phyloP scores from a whole-genome alignment of 352 stramenopile species.

The Albugo candida region DNA sequence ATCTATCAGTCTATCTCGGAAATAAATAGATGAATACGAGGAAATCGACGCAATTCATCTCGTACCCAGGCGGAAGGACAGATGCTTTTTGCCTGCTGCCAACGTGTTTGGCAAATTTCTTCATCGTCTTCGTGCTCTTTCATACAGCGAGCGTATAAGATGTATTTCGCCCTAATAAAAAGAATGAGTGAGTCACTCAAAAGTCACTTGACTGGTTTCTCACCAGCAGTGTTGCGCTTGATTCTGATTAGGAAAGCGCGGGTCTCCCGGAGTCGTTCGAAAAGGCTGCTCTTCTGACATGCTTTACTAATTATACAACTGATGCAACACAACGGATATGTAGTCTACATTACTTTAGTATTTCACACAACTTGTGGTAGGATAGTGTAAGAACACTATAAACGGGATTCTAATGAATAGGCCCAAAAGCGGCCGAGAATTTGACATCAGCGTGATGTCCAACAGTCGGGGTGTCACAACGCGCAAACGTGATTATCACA shows the following conservation, averaged over 20 bases:
- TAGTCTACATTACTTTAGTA: no score
- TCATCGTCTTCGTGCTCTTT: slow-evolving; percentile 90
- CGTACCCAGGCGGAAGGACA: slow-evolving; percentile 63
- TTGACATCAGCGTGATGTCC: no score
- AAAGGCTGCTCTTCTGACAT: not conserved
- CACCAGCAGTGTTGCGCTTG: slow-evolving; percentile 76
- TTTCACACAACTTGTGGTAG: no score
- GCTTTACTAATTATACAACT: no score
- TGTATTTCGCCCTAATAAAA: slow-evolving; percentile 79
- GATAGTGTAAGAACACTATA: no score
- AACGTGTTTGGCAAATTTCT: slow-evolving; percentile 75
- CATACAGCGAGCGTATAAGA: slow-evolving; percentile 92
- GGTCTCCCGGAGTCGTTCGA: slow-evolving; percentile 56
- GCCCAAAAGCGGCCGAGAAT: no score
- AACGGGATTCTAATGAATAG: no score
- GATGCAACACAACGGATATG: no score
- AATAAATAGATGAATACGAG: not conserved
- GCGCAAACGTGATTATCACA: no score
- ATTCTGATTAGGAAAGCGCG: slow-evolving; percentile 76
- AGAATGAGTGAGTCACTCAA: not conserved
- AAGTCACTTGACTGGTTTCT: not conserved
- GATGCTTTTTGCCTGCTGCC: slow-evolving; percentile 43
- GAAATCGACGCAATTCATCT: slow-evolving; percentile 1
- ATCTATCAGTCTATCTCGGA: slow-evolving; percentile 39
- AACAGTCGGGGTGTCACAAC: no score